Base-by-base conservation (phyloP, 305 asterid genomes). In the Fraxinus dipetala region DNA sequence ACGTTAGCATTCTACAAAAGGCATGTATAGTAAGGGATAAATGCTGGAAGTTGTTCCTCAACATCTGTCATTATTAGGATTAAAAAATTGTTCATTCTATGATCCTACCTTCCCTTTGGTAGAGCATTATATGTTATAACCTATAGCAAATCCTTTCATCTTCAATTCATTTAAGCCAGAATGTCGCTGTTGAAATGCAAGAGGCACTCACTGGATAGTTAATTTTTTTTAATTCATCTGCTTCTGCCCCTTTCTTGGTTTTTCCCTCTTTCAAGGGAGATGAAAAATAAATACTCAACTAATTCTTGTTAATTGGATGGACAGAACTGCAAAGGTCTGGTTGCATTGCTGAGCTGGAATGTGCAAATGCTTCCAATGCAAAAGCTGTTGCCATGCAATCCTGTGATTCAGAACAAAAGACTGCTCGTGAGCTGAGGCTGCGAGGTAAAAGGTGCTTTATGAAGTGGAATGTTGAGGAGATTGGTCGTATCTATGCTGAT, bases 401-500 rank as follows among this genome's bases (percentile, higher is more conserved):
- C 77, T 67, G 82, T 35, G 40, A 65, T 75, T 84, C 79, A n/a
- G 63, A 70, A 80, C 61, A 3, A 79, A 77, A 48, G 81, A 59
- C 56, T 80, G 81, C 78, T 63, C 31, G 72, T 35, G 26, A 80
- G 88, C 82, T 77, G 80, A 78, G 9, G 82, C 75, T 31, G 24
- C 79, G 76, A 63, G 81, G 81, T 69, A 83, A 48, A 77, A 80
- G 78, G 70, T 36, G 36, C 81, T 65, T 16, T 72, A 48, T 54
- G 84, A 77, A 83, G 72, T 83, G 89, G 89, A 79, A 83, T 36
- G 65, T 84, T 22, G 76, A 73, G 79, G 85, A 80, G 88, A 87
- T 85, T 75, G 84, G 86, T 65, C 69, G 38, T 36, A 75, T 91
- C 79, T 90, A 93, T 65, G 97, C 85, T 56, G 97, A 91, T 85